Base-by-base conservation (phyloP, 192 early-diverging fungal species). In the Rhizoclosmatium globosum region DNA sequence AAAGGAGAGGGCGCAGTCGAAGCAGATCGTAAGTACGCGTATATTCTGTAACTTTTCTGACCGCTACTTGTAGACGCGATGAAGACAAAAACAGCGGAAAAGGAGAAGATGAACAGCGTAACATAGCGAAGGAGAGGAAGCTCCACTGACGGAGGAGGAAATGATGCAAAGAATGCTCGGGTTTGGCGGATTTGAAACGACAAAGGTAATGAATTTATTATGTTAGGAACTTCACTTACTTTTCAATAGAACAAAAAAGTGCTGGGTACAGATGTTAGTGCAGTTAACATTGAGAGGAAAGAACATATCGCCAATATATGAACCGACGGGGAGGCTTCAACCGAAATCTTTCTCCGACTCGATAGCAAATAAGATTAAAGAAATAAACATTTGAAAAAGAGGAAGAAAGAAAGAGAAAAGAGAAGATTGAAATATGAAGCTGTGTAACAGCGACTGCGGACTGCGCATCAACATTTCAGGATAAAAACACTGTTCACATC, bases 261-360 rank as follows among this genome's bases (percentile, higher is more conserved):
- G 0, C 64, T 88, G 0, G 95, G 94, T 19, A 90, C 92, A 43
- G 91, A 94, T 76, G 82, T 86, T 0, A 90, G 93, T 46, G 93
- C 83, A 4, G 95, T 91, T 3, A 93, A 92, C 59, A 88, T 96
- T 74, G 94, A 95, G 78, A 94, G 95, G 76, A 92, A 95, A 86
- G 95, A 58, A 91, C 92, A 65, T 96, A 95, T 80, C 88, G 95
- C 2, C 95, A 97, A 82, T 97, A 97, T 81, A 97, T 97, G 95
- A 97, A 97, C 83, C 84, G 95, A 67, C 89, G 93, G 57, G 94
- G 96, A 53, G 96, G 96, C 19, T 97, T 97, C 73, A 96, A 96
- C 74, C 84, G 89, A 13, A 81, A 81, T 61, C 68, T 86, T 43
- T 66, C 72, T 2, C 83, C 83, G 41, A 79, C 78, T 4, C 45